Evolutionary conservation across 345 rosid species (phyloP).

Genomic region (Populus simonii): DNA sequence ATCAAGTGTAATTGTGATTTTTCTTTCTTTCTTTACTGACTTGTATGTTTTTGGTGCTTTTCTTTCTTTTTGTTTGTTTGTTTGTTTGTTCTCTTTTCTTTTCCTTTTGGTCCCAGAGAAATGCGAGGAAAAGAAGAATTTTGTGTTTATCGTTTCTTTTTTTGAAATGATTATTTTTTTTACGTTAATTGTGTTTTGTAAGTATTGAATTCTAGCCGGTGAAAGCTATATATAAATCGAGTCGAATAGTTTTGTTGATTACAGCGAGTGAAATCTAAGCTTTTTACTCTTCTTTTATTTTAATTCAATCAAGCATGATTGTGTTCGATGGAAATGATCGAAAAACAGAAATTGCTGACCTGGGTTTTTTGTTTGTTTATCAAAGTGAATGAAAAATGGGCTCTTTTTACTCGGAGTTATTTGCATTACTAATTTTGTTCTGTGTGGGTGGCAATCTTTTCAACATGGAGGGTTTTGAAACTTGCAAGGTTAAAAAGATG

Average conservation of each 20-base stretch:
- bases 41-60: not conserved
- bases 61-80: too few species aligned
- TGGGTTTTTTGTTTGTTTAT: not conserved
- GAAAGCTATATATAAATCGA: not conserved
- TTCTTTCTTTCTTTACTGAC: not conserved
- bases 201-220: not conserved
- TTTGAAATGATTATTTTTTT: not conserved
- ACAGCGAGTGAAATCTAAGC: not conserved
- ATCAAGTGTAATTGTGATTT: not conserved
- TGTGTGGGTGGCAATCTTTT: conserved; percentile 7
- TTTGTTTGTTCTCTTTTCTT: not conserved
- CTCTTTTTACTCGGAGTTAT: not conserved
- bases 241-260: not conserved
- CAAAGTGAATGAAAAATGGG: not conserved
- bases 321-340: not conserved
- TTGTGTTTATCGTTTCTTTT: not conserved
- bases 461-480: not conserved
- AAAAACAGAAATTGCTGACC: not conserved
- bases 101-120: conserved; percentile 3
- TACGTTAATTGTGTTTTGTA: not conserved
- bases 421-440: not conserved
- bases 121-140: not conserved
- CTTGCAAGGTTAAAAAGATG: conserved; percentile 26
- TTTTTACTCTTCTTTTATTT: not conserved
- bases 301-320: not conserved